Base-by-base conservation (phyloP, 169 alveolate species). In the Eimeria maxima region DNA sequence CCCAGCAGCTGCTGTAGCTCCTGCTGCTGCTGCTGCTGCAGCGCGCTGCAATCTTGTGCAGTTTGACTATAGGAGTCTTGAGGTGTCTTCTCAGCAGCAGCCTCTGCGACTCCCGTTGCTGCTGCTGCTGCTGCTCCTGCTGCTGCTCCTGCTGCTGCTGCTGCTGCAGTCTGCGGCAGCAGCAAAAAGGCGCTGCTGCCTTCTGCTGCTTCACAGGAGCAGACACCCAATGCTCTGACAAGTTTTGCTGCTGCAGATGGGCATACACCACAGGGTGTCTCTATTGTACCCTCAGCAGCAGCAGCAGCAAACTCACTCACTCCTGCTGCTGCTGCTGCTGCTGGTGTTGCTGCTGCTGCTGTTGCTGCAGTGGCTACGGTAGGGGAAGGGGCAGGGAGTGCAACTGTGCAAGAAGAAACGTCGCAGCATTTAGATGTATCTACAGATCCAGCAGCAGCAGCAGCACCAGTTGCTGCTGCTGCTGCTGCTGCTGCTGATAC, bases 41-140 rank as follows among this genome's bases (percentile, higher is more conserved):
- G 8, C 22, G 71, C 73, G 18, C 65, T 78, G 55, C 16, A 27
- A 27, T 29, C 50, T 38, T 69, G 11, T 38, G 80, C 47, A 27
- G 80, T 27, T 78, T 44, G 60, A 13, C 50, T 10, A 7, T 50
- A n/a, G 55, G 24, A n/a, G n/a, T n/a, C n/a, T n/a, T n/a, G n/a
- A n/a, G n/a, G n/a, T n/a, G n/a, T n/a, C n/a, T n/a, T n/a, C n/a
- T 27, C 87, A 76, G 63, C 87, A 76, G 88, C 88, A 76, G 88
- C 38, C 11, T n/a, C 63, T 16, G 14, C 60, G 10, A 38, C 88
- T 38, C 65, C 88, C 14, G 88, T 45, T 27, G 80, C 50, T 69
- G 80, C 80, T 33, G 80, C 69, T 60, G 69, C 87, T 44, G 11
- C 63, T 76, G 87, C 87, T 20, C 65, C 69, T 60, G 69, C 87